Evolutionary conservation across 2,329 filamentous ascomycete genomes (phyloP).

Genomic region (Pyrenochaeta sp.): DNA sequence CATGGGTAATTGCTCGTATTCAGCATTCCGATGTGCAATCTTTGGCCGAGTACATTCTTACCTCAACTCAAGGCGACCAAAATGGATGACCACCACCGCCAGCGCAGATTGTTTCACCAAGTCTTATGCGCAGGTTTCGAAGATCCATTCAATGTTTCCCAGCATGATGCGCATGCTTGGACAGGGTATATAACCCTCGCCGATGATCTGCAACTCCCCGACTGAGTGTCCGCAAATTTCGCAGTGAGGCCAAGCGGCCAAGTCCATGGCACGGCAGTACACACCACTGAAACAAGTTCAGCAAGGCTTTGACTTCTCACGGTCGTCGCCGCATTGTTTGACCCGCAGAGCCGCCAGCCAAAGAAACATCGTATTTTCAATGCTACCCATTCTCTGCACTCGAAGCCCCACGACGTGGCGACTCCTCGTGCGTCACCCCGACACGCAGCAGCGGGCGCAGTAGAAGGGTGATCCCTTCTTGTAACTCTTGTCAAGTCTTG

Average conservation of each 20-base stretch:
- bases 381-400: not conserved
- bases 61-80: too few species aligned
- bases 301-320: not conserved
- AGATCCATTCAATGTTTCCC: not conserved
- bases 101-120: too few species aligned
- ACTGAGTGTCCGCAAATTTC: conserved; percentile 7
- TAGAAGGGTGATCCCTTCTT: conserved; percentile 9
- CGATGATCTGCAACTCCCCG: conserved; percentile 9
- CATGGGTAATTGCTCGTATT: not conserved
- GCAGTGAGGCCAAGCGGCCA: conserved; percentile 23
- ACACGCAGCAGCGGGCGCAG: conserved; percentile 1
- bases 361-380: conserved; percentile 1
- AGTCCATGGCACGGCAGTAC: conserved; percentile 19
- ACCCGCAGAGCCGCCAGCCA: conserved; percentile 2
- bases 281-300: conserved; percentile 9
- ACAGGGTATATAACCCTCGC: not conserved
- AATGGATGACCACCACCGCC: too few species aligned
- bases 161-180: not conserved
- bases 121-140: too few species aligned
- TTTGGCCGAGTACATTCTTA: too few species aligned
- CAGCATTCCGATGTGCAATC: not conserved
- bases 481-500: conserved; percentile 13
- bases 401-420: conserved; percentile 3
- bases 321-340: conserved; percentile 2
- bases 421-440: conserved; percentile 13